phyloP scores from a whole-genome alignment of 2,329 filamentous ascomycete genomes.

The Fusarium praegraminearum region DNA sequence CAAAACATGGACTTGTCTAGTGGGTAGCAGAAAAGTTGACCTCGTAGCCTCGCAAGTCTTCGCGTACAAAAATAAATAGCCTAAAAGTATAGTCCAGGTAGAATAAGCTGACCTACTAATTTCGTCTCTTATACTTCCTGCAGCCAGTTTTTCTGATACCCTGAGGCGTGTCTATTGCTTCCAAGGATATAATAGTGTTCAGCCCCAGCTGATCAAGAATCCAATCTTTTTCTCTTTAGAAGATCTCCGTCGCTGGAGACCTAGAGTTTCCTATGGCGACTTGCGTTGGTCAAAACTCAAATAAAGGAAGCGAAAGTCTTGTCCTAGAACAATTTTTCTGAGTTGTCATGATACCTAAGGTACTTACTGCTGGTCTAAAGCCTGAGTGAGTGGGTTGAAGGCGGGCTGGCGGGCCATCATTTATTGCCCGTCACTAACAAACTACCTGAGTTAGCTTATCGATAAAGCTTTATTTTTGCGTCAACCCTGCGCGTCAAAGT shows the following conservation, averaged over 20 bases:
- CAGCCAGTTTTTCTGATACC: too few species aligned
- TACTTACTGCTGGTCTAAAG: neutral
- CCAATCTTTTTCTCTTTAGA: neutral
- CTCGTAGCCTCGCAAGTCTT: too few species aligned
- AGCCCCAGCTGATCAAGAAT: neutral
- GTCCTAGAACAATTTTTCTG: neutral
- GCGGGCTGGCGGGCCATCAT: conserved; percentile 14
- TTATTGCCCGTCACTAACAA: neutral
- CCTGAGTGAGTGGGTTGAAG: neutral
- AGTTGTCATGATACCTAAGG: neutral
- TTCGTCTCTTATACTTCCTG: too few species aligned
- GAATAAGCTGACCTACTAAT: too few species aligned
- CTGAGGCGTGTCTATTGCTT: neutral
- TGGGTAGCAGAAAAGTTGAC: too few species aligned
- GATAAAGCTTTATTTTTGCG: conserved; percentile 48
- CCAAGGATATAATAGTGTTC: neutral
- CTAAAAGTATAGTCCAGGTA: too few species aligned
- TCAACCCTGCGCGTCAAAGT: conserved; percentile 12
- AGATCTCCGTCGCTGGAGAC: neutral
- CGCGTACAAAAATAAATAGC: too few species aligned
- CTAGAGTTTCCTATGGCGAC: neutral
- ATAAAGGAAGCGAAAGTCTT: neutral
- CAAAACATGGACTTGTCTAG: neutral
- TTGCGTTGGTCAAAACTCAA: neutral
- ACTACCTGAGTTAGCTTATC: conserved; percentile 39